Percentiles rank a stretch among this genome's conserved stretches.
These are phyloP conservation scores for Yamadazyma dendronema DNA, from an alignment of 1,139 yeast genomes.

Conservation along the genomic window DNA sequence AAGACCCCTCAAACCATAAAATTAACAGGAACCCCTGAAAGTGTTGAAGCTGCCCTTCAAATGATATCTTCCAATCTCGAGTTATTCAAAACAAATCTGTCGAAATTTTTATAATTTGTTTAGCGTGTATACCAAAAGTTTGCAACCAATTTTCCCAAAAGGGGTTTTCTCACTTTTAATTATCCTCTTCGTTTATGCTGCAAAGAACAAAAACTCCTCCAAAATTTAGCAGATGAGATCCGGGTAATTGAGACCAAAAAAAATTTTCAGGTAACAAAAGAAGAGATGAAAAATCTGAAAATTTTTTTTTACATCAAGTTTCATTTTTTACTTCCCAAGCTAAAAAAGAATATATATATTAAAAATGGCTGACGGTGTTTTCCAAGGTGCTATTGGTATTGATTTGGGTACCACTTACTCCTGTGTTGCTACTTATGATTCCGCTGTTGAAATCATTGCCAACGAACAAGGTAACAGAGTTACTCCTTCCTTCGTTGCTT, in stretches of 20 bases:
- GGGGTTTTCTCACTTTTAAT: no score
- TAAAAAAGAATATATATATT: constrained; percentile 9
- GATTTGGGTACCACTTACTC: constrained; percentile 86
- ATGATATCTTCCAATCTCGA: constrained; percentile 15
- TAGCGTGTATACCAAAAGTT: background rate
- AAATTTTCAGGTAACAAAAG: constrained; percentile 7
- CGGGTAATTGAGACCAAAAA: constrained; percentile 11
- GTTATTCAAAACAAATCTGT: constrained; percentile 8
- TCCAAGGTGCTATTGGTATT: constrained; percentile 93
- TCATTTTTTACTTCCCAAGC: constrained; percentile 14
- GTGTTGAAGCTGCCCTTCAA: constrained; percentile 18
- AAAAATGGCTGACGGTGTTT: constrained; percentile 96
- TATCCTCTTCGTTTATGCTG: constrained; percentile 4
- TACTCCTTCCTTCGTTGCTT: constrained; percentile 97
- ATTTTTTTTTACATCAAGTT: constrained; percentile 14
- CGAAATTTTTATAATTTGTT: constrained; percentile 3
- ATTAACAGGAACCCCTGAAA: constrained; percentile 16
- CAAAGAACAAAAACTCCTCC: constrained; percentile 2
- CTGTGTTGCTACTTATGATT: constrained; percentile 80
- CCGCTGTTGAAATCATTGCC: constrained; percentile 65
- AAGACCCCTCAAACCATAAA: constrained; percentile 11
- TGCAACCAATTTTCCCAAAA: constrained; percentile 2
- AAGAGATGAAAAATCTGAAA: constrained; percentile 14
- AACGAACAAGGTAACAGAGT: constrained; percentile 64
- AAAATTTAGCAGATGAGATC: constrained; percentile 1